These are phyloP conservation scores for Castanospermum australe DNA, from an alignment of 306 rosid species.

Conservation along the genomic window DNA sequence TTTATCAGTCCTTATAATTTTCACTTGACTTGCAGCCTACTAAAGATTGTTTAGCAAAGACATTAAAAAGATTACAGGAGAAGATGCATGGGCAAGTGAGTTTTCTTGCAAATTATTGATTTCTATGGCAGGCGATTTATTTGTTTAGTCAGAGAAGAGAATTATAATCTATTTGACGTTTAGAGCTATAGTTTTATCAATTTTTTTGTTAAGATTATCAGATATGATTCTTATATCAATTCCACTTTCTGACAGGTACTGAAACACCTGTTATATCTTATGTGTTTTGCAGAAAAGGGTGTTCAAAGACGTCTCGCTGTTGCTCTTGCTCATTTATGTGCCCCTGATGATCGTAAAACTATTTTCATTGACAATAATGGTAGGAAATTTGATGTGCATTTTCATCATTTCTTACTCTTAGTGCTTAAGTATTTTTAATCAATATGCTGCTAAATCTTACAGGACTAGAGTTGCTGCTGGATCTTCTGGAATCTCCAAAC, in stretches of 20 bases:
- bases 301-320: slow-evolving; percentile 71
- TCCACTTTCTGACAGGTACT: slow-evolving; percentile 58
- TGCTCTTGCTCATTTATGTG: slow-evolving; percentile 92
- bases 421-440: background rate
- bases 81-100: slow-evolving; percentile 85
- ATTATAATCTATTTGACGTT: background rate
- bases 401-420: background rate
- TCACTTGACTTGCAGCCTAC: slow-evolving; percentile 63
- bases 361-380: slow-evolving; percentile 81
- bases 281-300: slow-evolving; percentile 59
- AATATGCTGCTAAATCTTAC: slow-evolving; percentile 25
- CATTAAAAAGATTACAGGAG: slow-evolving; percentile 84
- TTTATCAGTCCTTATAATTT: slow-evolving; percentile 4
- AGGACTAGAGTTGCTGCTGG: slow-evolving; percentile 83
- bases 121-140: background rate
- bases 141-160: background rate
- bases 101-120: slow-evolving; percentile 19
- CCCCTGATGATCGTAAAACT: slow-evolving; percentile 60
- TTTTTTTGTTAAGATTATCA: background rate
- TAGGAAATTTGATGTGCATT: slow-evolving; percentile 18
- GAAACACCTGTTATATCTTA: slow-evolving; percentile 65
- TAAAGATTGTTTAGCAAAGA: slow-evolving; percentile 80
- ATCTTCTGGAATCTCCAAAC: slow-evolving; percentile 60
- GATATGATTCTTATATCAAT: background rate
- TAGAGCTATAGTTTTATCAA: background rate